A percentile compares a stretch with the other conserved stretches of the same genome.
Evolutionary conservation across 1,284 basidiomycete genomes (phyloP).

Genomic region (Marasmius oreades): DNA sequence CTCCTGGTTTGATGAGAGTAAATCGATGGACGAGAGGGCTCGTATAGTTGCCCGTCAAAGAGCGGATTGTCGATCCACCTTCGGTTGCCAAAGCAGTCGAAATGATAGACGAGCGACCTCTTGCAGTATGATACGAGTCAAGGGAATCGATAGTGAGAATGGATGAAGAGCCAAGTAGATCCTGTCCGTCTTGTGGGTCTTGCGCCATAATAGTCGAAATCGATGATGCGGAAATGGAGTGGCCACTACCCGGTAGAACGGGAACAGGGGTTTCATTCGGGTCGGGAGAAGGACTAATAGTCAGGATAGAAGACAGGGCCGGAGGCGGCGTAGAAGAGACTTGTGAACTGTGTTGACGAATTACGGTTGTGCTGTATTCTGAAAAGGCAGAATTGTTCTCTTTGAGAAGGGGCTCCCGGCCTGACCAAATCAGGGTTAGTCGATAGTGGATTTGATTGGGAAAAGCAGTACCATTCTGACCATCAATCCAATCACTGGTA

Average conservation of each 20-base stretch:
- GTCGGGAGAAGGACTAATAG: slow-evolving; percentile 55
- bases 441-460: slow-evolving; percentile 4
- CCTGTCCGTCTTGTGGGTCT: slow-evolving; percentile 18
- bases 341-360: slow-evolving; percentile 45
- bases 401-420: slow-evolving; percentile 57
- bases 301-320: slow-evolving; percentile 70
- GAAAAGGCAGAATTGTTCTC: slow-evolving; percentile 35
- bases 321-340: slow-evolving; percentile 37
- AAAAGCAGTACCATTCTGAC: slow-evolving; percentile 31
- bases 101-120: slow-evolving; percentile 40
- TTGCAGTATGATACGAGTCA: slow-evolving; percentile 68
- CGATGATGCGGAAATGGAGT: slow-evolving; percentile 17
- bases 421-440: slow-evolving; percentile 21
- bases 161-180: slow-evolving; percentile 41
- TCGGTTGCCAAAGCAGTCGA: slow-evolving; percentile 68
- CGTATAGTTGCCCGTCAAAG: slow-evolving; percentile 36
- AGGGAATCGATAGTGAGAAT: slow-evolving; percentile 58
- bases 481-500: slow-evolving; percentile 45
- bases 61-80: slow-evolving; percentile 63
- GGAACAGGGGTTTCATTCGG: slow-evolving; percentile 38
- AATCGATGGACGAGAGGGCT: slow-evolving; percentile 75
- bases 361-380: slow-evolving; percentile 67
- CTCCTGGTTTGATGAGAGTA: slow-evolving; percentile 76
- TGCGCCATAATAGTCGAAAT: slow-evolving; percentile 26
- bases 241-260: slow-evolving; percentile 24